phyloP scores from a whole-genome alignment of 441 rosid genomes.

The Gossypium davidsonii region DNA sequence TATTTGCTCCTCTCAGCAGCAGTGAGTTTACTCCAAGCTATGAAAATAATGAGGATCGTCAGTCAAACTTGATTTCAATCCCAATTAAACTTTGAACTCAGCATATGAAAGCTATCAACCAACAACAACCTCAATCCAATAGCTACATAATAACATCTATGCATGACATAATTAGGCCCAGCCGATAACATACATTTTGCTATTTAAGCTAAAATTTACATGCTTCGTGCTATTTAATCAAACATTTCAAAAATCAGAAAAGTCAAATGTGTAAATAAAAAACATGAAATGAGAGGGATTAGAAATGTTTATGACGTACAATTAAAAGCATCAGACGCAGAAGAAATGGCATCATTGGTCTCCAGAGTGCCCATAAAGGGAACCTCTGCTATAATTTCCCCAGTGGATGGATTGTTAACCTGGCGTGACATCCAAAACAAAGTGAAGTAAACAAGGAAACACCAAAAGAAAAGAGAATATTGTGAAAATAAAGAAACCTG shows the following conservation, averaged over 20 bases:
- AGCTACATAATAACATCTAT: neutral
- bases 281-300: neutral
- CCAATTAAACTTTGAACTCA: neutral
- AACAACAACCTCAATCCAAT: slow-evolving; percentile 10
- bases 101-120: neutral
- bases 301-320: slow-evolving; percentile 37
- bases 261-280: neutral
- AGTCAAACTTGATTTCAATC: slow-evolving; percentile 3
- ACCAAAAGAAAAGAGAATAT: neutral
- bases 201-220: neutral
- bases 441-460: neutral
- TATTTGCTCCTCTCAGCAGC: slow-evolving; percentile 79
- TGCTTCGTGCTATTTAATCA: neutral
- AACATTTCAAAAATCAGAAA: neutral
- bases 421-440: slow-evolving; percentile 23
- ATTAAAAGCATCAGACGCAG: slow-evolving; percentile 65
- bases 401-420: slow-evolving; percentile 91
- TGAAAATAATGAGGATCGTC: neutral
- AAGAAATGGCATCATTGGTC: slow-evolving; percentile 81
- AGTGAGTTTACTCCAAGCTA: slow-evolving; percentile 90
- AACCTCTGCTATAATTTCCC: slow-evolving; percentile 66
- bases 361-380: slow-evolving; percentile 79
- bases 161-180: neutral
- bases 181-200: neutral
- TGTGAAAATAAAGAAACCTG: slow-evolving; percentile 32